These are phyloP conservation scores for Leccinum fallax DNA, from an alignment of 1,284 basidiomycete genomes.

Conservation along the genomic window DNA sequence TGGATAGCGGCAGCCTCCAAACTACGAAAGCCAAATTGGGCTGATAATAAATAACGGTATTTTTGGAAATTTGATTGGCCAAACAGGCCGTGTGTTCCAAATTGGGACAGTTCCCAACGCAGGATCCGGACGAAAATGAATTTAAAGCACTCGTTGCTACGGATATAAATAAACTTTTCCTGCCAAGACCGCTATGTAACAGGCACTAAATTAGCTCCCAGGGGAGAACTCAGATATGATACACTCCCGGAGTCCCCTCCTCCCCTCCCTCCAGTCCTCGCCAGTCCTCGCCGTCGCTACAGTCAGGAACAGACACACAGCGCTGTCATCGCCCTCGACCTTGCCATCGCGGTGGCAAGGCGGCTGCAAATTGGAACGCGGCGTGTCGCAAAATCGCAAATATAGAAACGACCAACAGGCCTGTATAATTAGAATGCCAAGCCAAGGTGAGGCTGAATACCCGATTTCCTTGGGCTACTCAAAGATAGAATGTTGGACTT, in stretches of 20 bases:
- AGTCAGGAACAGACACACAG: not conserved
- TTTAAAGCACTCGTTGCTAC: slow-evolving; percentile 13
- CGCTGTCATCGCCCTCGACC: not conserved
- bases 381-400: slow-evolving; percentile 23
- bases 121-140: slow-evolving; percentile 26
- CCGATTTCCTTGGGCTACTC: slow-evolving; percentile 31
- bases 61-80: slow-evolving; percentile 28
- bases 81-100: slow-evolving; percentile 16
- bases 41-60: slow-evolving; percentile 6
- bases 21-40: slow-evolving; percentile 18
- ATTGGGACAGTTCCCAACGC: slow-evolving; percentile 6
- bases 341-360: not conserved
- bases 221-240: slow-evolving; percentile 3
- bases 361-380: not conserved
- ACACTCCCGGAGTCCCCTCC: not conserved
- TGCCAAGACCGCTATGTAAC: slow-evolving; percentile 36
- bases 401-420: slow-evolving; percentile 19
- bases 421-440: slow-evolving; percentile 41
- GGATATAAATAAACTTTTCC: slow-evolving; percentile 36
- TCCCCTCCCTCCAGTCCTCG: not conserved
- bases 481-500: slow-evolving; percentile 44
- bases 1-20: slow-evolving; percentile 11
- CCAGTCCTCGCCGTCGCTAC: not conserved
- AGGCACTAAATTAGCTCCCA: slow-evolving; percentile 29
- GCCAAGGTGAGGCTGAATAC: slow-evolving; percentile 41